A percentile compares a stretch with the other conserved stretches of the same genome.
phyloP scores from a whole-genome alignment of 495 filamentous ascomycete genomes.

The Coniosporium apollinis region DNA sequence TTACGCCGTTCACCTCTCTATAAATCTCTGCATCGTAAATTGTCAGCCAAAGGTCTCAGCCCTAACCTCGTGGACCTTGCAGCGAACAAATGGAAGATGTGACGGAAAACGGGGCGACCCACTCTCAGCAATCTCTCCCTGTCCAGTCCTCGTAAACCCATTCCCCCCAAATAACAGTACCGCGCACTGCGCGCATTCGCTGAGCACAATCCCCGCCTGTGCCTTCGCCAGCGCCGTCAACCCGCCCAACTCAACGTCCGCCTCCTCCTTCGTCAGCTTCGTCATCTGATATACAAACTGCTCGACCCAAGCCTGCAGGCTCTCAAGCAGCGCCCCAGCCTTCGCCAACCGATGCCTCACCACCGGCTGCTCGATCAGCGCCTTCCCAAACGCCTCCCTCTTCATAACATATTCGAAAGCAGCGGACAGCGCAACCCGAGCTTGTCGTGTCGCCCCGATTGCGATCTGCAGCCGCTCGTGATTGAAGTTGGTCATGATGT shows the following conservation, averaged over 20 bases:
- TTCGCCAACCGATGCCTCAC: constrained; percentile 57
- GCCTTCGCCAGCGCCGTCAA: constrained; percentile 56
- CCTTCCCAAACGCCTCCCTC: constrained; percentile 60
- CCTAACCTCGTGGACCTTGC: too few relatives aligned
- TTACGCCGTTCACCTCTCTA: constrained; percentile 43
- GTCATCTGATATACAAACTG: constrained; percentile 56
- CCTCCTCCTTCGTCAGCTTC: constrained; percentile 41
- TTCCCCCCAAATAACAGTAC: constrained; percentile 58
- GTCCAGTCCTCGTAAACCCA: constrained; percentile 50
- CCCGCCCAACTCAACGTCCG: constrained; percentile 49
- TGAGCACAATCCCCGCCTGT: constrained; percentile 49
- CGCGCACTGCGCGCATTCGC: constrained; percentile 50
- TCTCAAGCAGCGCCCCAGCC: constrained; percentile 50
- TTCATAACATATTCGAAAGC: constrained; percentile 55
- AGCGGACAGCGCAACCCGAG: constrained; percentile 44
- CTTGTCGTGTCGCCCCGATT: constrained; percentile 42
- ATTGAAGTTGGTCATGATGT: constrained; percentile 77
- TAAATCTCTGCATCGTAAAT: constrained; percentile 47
- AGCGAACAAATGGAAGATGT: constrained; percentile 10
- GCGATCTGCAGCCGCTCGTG: constrained; percentile 56
- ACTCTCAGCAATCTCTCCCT: constrained; percentile 56
- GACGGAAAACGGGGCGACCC: too few relatives aligned
- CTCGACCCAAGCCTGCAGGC: constrained; percentile 57
- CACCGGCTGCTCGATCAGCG: constrained; percentile 55
- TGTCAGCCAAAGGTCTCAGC: too few relatives aligned